Evolutionary conservation across 108 stramenopile species (phyloP), one percentile per base, ranked within the genome.

Genomic region (Skeletonema menzelii): DNA sequence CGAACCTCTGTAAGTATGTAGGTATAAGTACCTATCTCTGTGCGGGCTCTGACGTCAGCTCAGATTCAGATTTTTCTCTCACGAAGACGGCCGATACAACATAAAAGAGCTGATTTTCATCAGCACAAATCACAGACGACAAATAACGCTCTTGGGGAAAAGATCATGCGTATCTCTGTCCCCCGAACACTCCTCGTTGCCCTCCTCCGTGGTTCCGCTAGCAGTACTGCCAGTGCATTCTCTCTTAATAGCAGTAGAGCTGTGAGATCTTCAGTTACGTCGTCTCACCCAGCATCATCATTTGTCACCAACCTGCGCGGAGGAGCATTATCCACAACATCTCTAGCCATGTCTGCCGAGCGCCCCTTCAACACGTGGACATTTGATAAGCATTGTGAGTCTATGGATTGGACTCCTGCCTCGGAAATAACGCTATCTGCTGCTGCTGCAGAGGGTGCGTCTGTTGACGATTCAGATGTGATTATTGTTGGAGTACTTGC

Each of bases 291-390:
- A 53, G 6, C 49, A 53, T 53, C 49, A 22, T 22, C 6, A 10
- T 22, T 53, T 53, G 8, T 22, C 49, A 22, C 40, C 14, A 42
- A 15, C 15, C 15, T 53, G 8, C 49, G 49, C 5, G 49, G 49
- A 53, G 49, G 49, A 53, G 49, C 49, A 22, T 53, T 22, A 53
- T 53, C 49, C 22, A 49, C 67, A 46, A 28, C 46, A 61, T 31
- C 60, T n/a, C 38, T 70, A 17, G 30, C 12, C 71, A 77, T 77
- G 76, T 28, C 76, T 20, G 44, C 24, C 24, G 74, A 75, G 22
- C 73, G 78, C 14, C 73, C 89, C 15, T 94, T 94, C 69, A 64
- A 75, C 14, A 95, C 91, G 0, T 95, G 95, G 95, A 77, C 89
- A 2, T 95, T 84, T 74, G 91, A 95, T 66, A 77, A 79, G 32